Evolutionary conservation across 2,329 filamentous ascomycete genomes (phyloP).

Genomic region (Clonostachys rosea): DNA sequence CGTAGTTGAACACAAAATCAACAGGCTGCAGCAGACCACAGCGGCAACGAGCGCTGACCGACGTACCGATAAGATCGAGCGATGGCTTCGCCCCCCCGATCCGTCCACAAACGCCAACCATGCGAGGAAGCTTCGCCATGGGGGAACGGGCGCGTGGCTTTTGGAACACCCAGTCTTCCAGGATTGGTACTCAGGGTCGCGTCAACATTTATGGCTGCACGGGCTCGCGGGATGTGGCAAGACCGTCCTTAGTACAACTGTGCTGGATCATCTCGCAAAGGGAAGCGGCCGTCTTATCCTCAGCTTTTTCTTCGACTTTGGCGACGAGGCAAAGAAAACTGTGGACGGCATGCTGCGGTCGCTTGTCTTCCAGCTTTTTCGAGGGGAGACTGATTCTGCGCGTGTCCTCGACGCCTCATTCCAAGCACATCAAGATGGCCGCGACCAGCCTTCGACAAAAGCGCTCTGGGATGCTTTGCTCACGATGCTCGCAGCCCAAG

Average conservation of each 20-base stretch:
- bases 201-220: conserved; percentile 1
- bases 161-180: neutral
- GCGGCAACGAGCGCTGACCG: neutral
- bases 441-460: neutral
- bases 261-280: neutral
- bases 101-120: conserved; percentile 1
- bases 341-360: neutral
- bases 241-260: conserved; percentile 1
- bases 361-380: neutral
- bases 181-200: neutral
- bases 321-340: neutral
- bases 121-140: neutral
- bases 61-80: neutral
- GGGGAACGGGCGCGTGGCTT: conserved; percentile 1
- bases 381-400: neutral
- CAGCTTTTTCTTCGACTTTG: conserved; percentile 1
- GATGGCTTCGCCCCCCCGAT: neutral
- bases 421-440: neutral
- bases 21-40: neutral
- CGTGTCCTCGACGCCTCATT: neutral
- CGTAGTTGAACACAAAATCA: neutral
- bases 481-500: neutral
- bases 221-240: conserved; percentile 1
- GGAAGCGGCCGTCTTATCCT: neutral
- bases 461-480: neutral